Base-by-base conservation (phyloP, 2,329 filamentous ascomycete species). In the Xylaria sp. region DNA sequence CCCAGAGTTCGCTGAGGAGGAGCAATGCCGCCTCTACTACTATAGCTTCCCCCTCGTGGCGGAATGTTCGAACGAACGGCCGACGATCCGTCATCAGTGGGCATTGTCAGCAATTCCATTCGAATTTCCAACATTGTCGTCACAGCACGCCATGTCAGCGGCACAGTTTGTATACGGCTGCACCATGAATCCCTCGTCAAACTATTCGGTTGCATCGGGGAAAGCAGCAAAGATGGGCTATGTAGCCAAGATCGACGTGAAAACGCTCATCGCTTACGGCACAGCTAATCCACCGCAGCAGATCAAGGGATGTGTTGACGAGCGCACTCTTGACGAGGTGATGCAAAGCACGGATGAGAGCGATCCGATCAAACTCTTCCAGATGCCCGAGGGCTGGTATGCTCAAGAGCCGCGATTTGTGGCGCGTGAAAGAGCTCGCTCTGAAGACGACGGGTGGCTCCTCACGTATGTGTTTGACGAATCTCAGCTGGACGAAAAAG, bases 401-500 rank as follows among this genome's bases (percentile, higher is more conserved):
- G 85, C 85, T 0, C 87, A 90, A 68, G 87, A 90, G 70, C 81
- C 86, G 1, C 79, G 83, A 0, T 90, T 90, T 61, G 79, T 90
- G 3, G 75, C 85, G 2, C 73, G 80, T 1, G 50, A 64, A 1
- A 65, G 72, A 9, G 71, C 74, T 0, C 59, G 50, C 0, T 69
- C 65, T 0, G 88, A 90, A 69, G 86, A 90, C 65, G 84, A 87
- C 63, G 87, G 88, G 0, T 90, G 80, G 73, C 74, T 90, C 0
- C 73, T 90, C 3, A 86, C 83, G 51, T 90, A 88, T 64, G 85
- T 87, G 1, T 90, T 90, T 62, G 84, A 90, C 63, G 87, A 90
- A 66, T 76, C 78, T 1, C 86, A 90, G 68, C 74, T 89, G 0
- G 77, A 84, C n/a, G 68, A 72, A 1, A 58, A 72, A 0, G 83